Base-by-base conservation (phyloP, 2,329 filamentous ascomycete species). In the Geosmithia flava region DNA sequence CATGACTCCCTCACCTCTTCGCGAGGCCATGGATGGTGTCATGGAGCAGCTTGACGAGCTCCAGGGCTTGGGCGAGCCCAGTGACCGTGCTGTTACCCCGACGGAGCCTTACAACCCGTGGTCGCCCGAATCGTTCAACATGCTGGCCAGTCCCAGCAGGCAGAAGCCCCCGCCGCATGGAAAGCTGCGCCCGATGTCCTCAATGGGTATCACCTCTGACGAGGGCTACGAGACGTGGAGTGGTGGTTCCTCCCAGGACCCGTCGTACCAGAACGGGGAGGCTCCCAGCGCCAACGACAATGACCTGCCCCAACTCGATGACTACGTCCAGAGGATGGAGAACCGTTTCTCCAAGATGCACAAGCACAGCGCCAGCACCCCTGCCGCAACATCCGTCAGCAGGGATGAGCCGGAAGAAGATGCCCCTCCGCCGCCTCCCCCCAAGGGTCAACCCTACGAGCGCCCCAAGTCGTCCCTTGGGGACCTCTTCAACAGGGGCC, bases 11-110 rank as follows among this genome's bases (percentile, higher is more conserved):
- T 97, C 93, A 2, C 93, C 93, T 0, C 69, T 98, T 3, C 78
- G 93, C 50, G 88, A 90, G 62, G 93, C 93, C 1, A 98, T 98
- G 89, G 91, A 97, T 59, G 91, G 94, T 63, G 90, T 98, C 3
- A 96, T 97, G 80, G 88, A 93, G 54, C 94, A 93, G 49, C 67
- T 98, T 42, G 84, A 95, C 59, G 89, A 90, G 51, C 87, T 98
- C 72, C 63, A 61, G 20, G 49, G 49, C 2, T 49, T 44, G n/a
- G 45, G 49, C 2, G 45, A 42, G 4, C 40, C 37, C 3, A 13
- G 15, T 3, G 47, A 52, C 11, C 29, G 39, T 5, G 20, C n/a
- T 23, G 29, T n/a, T 2, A 20, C 13, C 19, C 46, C 46, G 1
- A 72, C 79, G 42, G 68, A 75, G 1, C 69, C 77, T 1, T 65